Evolutionary conservation across 257 asterid species (phyloP).

Genomic region (Solanum phureja): DNA sequence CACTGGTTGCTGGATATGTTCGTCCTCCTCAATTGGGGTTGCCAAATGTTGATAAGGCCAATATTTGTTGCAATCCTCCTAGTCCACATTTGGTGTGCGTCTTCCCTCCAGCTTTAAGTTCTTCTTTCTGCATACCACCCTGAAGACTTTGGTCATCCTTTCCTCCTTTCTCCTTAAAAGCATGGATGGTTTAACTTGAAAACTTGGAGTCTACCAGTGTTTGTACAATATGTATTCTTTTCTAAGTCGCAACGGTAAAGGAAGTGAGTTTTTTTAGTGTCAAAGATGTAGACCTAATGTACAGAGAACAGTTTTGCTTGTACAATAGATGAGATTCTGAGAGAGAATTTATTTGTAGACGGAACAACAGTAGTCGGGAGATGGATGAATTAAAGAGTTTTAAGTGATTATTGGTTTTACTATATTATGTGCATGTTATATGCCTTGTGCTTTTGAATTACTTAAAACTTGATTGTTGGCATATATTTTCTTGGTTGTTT

Average conservation of each 20-base stretch:
- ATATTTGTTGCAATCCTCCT: slow-evolving; percentile 90
- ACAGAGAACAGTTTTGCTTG: slow-evolving; percentile 2
- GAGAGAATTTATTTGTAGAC: background rate
- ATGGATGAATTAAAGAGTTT: background rate
- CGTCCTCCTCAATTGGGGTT: slow-evolving; percentile 83
- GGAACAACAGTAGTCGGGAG: background rate
- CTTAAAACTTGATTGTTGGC: background rate
- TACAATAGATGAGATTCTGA: background rate
- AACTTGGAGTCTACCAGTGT: background rate
- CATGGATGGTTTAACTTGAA: background rate
- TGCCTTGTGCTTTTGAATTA: background rate
- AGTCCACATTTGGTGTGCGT: slow-evolving; percentile 92
- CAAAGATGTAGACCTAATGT: background rate
- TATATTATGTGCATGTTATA: background rate
- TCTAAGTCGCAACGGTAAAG: background rate
- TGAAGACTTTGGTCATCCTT: slow-evolving; percentile 5
- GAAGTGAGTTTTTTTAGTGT: background rate
- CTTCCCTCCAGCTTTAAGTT: slow-evolving; percentile 85
- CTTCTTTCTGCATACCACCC: slow-evolving; percentile 81
- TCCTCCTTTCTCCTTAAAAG: background rate
- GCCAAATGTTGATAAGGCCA: slow-evolving; percentile 57
- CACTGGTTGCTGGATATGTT: slow-evolving; percentile 90
- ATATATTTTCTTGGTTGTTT: background rate
- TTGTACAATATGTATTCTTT: slow-evolving; percentile 4
- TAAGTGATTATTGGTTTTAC: background rate